Evolutionary conservation across 2,329 filamentous ascomycete species (phyloP).

Genomic region (Westerdykella ornata): DNA sequence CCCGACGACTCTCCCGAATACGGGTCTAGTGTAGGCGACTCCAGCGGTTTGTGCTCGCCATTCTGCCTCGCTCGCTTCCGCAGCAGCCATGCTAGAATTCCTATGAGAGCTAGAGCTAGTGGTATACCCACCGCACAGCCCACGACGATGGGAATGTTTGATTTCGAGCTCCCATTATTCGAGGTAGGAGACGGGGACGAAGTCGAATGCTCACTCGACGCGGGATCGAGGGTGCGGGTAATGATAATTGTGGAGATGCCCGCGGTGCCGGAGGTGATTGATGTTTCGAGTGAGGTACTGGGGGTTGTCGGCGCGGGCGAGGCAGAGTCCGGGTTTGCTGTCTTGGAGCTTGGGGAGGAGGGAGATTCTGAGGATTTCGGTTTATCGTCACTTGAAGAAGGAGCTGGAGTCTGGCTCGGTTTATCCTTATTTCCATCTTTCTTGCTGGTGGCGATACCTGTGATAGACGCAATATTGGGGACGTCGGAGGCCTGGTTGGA

Average conservation of each 20-base stretch:
- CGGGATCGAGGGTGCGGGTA: slow-evolving; percentile 16
- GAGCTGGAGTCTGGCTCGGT: slow-evolving; percentile 10
- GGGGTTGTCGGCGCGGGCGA: slow-evolving; percentile 9
- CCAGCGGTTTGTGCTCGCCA: slow-evolving; percentile 7
- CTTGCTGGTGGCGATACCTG: slow-evolving; percentile 17
- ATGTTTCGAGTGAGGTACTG: slow-evolving; percentile 20
- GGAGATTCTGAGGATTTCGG: slow-evolving; percentile 7
- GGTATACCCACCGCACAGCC: slow-evolving; percentile 35
- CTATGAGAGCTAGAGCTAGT: slow-evolving; percentile 25
- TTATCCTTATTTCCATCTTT: slow-evolving; percentile 1
- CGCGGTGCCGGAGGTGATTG: slow-evolving; percentile 19
- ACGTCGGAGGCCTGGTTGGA: slow-evolving; percentile 6
- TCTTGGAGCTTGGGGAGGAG: not conserved
- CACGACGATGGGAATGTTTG: slow-evolving; percentile 28
- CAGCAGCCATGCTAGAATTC: slow-evolving; percentile 27
- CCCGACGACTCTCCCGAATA: slow-evolving; percentile 10
- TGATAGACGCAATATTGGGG: slow-evolving; percentile 22
- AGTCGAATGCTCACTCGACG: not conserved
- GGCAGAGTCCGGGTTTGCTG: slow-evolving; percentile 5
- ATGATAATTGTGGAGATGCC: slow-evolving; percentile 20
- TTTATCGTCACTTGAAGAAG: slow-evolving; percentile 4
- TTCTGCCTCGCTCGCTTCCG: slow-evolving; percentile 24
- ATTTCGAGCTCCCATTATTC: slow-evolving; percentile 6
- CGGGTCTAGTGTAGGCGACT: slow-evolving; percentile 2
- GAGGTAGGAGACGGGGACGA: slow-evolving; percentile 2